These are phyloP conservation scores for Suillus spraguei DNA, from an alignment of 768 basidiomycete genomes.

Conservation along the genomic window DNA sequence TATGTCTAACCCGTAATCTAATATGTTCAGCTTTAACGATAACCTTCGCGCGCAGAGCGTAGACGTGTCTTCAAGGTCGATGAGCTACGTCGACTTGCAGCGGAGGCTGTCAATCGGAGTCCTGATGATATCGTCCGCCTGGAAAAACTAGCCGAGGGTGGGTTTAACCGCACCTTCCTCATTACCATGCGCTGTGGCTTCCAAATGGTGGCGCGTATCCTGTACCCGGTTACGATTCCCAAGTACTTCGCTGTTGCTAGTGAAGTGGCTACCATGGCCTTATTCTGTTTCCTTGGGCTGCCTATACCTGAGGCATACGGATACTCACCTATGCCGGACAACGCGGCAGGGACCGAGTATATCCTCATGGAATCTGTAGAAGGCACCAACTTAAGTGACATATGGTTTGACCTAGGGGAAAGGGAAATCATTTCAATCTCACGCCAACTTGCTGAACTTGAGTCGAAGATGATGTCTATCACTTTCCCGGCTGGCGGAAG, in stretches of 20 bases:
- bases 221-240: conserved; percentile 21
- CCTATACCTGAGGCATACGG: conserved; percentile 34
- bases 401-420: conserved; percentile 42
- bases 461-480: conserved; percentile 50
- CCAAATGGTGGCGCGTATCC: too few relatives aligned
- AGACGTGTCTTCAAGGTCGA: conserved; percentile 43
- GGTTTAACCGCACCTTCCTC: conserved; percentile 35
- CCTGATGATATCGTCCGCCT: conserved; percentile 40
- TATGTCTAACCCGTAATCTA: conserved; percentile 32
- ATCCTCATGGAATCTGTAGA: conserved; percentile 34
- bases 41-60: conserved; percentile 49
- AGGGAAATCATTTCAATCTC: conserved; percentile 42
- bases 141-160: conserved; percentile 45
- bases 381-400: conserved; percentile 44
- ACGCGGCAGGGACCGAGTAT: conserved; percentile 31
- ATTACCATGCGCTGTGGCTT: conserved; percentile 27
- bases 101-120: conserved; percentile 41
- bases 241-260: conserved; percentile 32
- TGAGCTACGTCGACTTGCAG: conserved; percentile 47
- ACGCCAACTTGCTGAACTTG: conserved; percentile 48
- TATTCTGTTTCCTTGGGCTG: conserved; percentile 29
- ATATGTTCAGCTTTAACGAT: conserved; percentile 41
- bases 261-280: conserved; percentile 32
- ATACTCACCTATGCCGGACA: conserved; percentile 33
- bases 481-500: conserved; percentile 53